Base-by-base conservation (phyloP, 2,329 filamentous ascomycete genomes). In the Aspergillus sergii region DNA sequence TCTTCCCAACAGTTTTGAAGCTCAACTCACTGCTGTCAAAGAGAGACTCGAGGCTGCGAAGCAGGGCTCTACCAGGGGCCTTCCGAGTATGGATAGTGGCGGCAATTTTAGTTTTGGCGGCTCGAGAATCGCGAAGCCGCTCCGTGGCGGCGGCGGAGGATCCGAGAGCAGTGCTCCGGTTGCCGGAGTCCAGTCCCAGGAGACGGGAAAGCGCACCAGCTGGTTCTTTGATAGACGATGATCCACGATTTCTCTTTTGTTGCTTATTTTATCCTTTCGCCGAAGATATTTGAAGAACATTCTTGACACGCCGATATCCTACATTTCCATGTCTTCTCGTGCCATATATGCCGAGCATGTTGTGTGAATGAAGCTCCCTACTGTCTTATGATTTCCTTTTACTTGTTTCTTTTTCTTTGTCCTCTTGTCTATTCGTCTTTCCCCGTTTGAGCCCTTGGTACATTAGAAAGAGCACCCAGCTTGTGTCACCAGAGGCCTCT, bases 31-130 rank as follows among this genome's bases (percentile, higher is more conserved):
- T 50, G 93, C 94, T 58, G 95, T 99, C 81, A 99, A 98, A 84
- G 95, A 99, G 78, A 92, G 95, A 66, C 90, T 99, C 69, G 95
- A 99, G 81, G 91, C 93, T 58, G 95, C 94, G 77, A 99, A 98
- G 81, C 88, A 90, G 56, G 93, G 94, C 73, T 95, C 91, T 68
- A 97, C 94, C 12, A 90, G 93, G 68, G 93, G 92, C 59, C 87
- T 97, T 60, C 87, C 88, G 69, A 86, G 88, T 55, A 84, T 85
- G 60, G 79, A 84, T 65, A 86, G 86, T 59, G 88, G 87, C 73
- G 87, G 85, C 57, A 88, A 88, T 72, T 94, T 96, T 78, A 92
- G 86, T 80, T 96, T 88, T 68, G 84, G 84, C 60, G 83, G 82
- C 58, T 80, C 85, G 12, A 78, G 88, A 64, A 89, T 90, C 71